Evolutionary conservation across 495 filamentous ascomycete genomes (phyloP), one percentile per base, ranked within the genome.

Genomic region (Acidomyces sp.): DNA sequence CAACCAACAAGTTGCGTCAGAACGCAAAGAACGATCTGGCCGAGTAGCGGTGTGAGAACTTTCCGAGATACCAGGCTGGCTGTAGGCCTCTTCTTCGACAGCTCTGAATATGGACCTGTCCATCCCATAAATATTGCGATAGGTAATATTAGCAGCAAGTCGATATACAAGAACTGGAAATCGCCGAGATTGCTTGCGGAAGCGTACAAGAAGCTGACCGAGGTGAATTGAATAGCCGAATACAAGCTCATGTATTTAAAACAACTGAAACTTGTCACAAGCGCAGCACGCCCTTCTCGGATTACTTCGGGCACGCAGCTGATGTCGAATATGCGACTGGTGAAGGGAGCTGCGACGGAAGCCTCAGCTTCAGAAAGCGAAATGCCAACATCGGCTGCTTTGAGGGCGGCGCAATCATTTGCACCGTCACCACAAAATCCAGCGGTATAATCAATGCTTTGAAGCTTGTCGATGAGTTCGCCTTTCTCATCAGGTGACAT

Each of bases 191-290:
- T 99, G 15, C 88, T 95, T 13, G 78, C 92, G 17, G 82, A 92
- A 4, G 85, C 82, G 59, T 99, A 99, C 18, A 99, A 67, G 55
- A 99, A 93, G 73, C 84, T 94, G 57, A 99, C 92, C 2, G 85
- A 80, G n/a, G 85, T 92, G 66, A 99, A 99, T 61, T 99, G 92
- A 37, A 99, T 99, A 4, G 90, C 90, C 3, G 88, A 95, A 62
- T 99, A 99, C 44, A 99, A 63, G 53, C 85, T 93, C 92, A 99
- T 99, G 59, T 86, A 99, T 61, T 99, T 99, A 66, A 99, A 99
- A 65, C 92, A 99, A 62, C 84, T 93, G 63, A 99, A 99, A 56
- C 87, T 95, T 20, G 92, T 99, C 5, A 95, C 87, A 13, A 99
- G 68, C 33, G 92, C 81, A 31, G 88, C 88, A 44, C 92, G 77